Conservation (phyloP, 192 early-diverging fungal species). For the Globomyces pollinis-pini region DNA sequence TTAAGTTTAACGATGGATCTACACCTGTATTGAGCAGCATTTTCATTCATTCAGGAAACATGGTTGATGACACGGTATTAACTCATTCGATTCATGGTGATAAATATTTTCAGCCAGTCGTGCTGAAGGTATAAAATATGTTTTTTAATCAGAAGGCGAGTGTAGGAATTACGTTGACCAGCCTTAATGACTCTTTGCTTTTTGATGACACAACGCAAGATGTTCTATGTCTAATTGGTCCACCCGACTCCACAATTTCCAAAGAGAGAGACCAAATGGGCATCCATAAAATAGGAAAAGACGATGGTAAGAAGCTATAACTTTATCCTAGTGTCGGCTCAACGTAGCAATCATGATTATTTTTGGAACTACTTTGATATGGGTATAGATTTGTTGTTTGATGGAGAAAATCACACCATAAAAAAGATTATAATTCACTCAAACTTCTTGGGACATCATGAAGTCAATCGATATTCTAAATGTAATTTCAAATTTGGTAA, state of each 20-base stretch:
- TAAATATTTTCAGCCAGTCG: not conserved
- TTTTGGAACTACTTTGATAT: conserved; percentile 71
- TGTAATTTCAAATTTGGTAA: conserved; percentile 14
- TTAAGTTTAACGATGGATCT: conserved; percentile 67
- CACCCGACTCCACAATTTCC: conserved; percentile 50
- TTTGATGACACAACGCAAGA: conserved; percentile 41
- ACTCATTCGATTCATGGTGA: conserved; percentile 11
- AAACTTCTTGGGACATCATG: conserved; percentile 62
- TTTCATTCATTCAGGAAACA: conserved; percentile 49
- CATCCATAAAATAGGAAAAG: conserved; percentile 42
- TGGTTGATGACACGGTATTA: conserved; percentile 38
- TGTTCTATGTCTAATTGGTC: conserved; percentile 61
- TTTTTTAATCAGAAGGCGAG: not conserved
- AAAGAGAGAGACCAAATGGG: conserved; percentile 69
- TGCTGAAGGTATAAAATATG: conserved; percentile 6
- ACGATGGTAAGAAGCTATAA: conserved; percentile 12
- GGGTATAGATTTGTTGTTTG: conserved; percentile 69
- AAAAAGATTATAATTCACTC: conserved; percentile 68
- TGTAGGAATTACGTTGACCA: not conserved
- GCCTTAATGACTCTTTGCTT: conserved; percentile 39
- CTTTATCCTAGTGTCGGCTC: conserved; percentile 5
- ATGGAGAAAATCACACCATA: conserved; percentile 54
- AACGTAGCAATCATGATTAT: conserved; percentile 35
- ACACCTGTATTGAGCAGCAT: conserved; percentile 59
- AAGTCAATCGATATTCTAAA: conserved; percentile 54